Percentiles rank a stretch among this genome's conserved stretches.
phyloP scores from a whole-genome alignment of 2,329 filamentous ascomycete species.

The Akanthomyces muscarius region DNA sequence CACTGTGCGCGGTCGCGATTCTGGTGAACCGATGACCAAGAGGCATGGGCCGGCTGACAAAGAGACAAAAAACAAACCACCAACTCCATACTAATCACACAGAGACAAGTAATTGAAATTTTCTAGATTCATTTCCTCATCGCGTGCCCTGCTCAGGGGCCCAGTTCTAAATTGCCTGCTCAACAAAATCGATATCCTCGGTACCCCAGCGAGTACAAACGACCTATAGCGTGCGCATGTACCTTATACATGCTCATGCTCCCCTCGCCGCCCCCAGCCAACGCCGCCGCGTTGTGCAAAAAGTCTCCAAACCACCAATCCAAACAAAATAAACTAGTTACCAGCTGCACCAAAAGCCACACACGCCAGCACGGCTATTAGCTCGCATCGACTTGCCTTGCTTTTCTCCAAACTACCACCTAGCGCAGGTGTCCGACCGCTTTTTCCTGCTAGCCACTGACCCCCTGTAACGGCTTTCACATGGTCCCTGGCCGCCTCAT shows the following conservation, averaged over 20 bases:
- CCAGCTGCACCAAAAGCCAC: neutral
- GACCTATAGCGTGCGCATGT: too few relatives aligned
- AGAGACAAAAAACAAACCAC: neutral
- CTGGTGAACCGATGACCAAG: neutral
- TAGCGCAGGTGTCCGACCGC: conserved; percentile 8
- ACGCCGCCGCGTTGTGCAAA: neutral
- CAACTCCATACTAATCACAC: too few relatives aligned
- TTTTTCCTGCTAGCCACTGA: conserved; percentile 13
- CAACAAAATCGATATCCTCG: neutral
- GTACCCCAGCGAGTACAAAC: neutral
- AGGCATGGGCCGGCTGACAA: too few relatives aligned
- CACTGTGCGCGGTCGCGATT: neutral
- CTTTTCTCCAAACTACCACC: neutral
- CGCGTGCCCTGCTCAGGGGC: neutral
- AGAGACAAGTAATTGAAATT: too few relatives aligned
- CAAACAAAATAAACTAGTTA: neutral
- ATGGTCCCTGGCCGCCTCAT: conserved; percentile 28
- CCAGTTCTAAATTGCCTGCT: neutral
- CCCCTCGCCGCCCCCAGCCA: neutral
- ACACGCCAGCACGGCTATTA: neutral
- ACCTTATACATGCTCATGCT: too few relatives aligned
- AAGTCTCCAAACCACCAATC: neutral
- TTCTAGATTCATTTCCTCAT: too few relatives aligned
- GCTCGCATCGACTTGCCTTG: neutral
- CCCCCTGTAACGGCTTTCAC: conserved; percentile 23